Conservation (phyloP, 2,329 filamentous ascomycete species). For the Hypoxylon sp. region DNA sequence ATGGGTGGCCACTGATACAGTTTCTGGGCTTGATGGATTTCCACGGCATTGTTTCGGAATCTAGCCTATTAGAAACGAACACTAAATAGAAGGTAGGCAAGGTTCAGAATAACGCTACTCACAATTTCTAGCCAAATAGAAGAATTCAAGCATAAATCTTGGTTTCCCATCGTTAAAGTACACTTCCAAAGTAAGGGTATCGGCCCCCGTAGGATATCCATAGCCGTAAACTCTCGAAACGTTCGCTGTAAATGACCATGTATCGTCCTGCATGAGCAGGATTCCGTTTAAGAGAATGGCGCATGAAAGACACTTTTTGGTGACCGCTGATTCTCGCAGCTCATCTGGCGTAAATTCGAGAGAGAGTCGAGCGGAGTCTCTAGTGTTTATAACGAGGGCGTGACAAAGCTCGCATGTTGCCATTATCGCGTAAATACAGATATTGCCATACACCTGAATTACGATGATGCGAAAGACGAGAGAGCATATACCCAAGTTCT, state of each 20-base stretch:
- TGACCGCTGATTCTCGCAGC: background rate
- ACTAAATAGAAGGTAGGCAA: background rate
- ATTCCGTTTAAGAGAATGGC: background rate
- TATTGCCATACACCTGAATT: background rate
- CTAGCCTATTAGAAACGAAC: background rate
- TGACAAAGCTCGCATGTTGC: background rate
- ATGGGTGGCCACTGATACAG: background rate
- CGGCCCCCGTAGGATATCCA: background rate
- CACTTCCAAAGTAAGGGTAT: background rate
- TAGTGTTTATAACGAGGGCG: background rate
- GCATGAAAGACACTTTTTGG: background rate
- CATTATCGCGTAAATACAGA: background rate
- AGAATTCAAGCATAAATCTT: background rate
- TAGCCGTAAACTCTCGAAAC: background rate
- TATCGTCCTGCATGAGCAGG: background rate
- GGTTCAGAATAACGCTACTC: background rate
- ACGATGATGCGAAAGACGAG: background rate
- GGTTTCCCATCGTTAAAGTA: background rate
- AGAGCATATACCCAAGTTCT: too few relatives aligned
- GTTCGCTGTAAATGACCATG: background rate
- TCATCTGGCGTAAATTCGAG: background rate
- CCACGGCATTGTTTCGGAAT: background rate
- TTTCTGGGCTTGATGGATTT: conserved; percentile 3
- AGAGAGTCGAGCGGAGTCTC: background rate
- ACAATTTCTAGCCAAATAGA: background rate